Conservation (phyloP, 1,284 basidiomycete species). For the Psilocybe mexicana region DNA sequence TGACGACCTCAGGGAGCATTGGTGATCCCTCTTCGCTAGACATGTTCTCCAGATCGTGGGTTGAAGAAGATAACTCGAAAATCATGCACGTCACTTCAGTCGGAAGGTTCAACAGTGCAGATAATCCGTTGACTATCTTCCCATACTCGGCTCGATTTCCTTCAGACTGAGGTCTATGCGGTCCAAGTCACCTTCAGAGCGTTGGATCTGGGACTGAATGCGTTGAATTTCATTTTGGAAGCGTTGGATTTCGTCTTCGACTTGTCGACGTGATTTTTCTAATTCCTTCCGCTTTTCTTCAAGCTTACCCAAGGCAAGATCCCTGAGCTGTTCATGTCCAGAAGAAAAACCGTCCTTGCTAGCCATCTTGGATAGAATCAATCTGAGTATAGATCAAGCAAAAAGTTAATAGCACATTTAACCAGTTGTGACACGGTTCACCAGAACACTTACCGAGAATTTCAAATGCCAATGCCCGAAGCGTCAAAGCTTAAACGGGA, state of each 20-base stretch:
- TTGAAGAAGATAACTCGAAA: not conserved
- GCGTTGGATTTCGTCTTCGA: not conserved
- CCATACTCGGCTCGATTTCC: slow-evolving; percentile 2
- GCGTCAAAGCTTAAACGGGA: no score
- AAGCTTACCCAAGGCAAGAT: not conserved
- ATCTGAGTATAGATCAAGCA: no score
- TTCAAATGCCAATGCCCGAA: no score
- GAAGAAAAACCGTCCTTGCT: no score
- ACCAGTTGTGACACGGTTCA: no score
- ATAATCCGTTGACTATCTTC: not conserved
- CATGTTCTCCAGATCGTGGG: not conserved
- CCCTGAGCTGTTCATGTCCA: not conserved
- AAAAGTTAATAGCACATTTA: no score
- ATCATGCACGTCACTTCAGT: slow-evolving; percentile 11
- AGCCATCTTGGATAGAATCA: no score
- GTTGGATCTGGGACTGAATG: no score
- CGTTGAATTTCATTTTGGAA: not conserved
- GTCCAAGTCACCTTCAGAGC: no score
- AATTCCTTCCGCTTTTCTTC: not conserved
- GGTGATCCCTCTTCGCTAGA: no score
- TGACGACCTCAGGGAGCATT: slow-evolving; percentile 1
- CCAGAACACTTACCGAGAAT: no score
- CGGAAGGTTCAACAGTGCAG: slow-evolving; percentile 1
- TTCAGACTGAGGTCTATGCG: no score
- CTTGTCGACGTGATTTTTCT: not conserved